Conservation (phyloP, 768 basidiomycete genomes). For the Amylocystis lapponica region DNA sequence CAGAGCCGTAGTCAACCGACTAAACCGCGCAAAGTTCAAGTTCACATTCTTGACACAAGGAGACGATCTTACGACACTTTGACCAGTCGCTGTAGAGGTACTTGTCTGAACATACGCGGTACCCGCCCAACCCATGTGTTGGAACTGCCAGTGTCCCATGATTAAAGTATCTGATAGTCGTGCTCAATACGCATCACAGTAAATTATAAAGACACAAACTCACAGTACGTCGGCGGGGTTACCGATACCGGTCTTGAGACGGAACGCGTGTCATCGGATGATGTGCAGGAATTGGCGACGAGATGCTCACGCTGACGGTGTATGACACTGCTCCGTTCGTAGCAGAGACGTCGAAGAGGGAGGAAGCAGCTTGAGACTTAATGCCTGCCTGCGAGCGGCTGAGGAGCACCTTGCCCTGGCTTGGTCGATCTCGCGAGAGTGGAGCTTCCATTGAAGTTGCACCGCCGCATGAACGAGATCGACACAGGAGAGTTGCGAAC, state of each 20-base stretch:
- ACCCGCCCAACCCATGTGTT: conserved; percentile 56
- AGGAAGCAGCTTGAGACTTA: conserved; percentile 2
- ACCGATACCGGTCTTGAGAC: conserved; percentile 42
- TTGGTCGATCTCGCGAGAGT: conserved; percentile 17
- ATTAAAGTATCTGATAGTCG: conserved; percentile 36
- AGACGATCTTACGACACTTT: conserved; percentile 21
- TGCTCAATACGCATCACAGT: too few species aligned
- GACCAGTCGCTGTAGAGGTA: conserved; percentile 33
- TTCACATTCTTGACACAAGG: conserved; percentile 8
- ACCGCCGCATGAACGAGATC: conserved; percentile 13
- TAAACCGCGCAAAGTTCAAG: too few species aligned
- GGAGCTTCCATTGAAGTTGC: conserved; percentile 16
- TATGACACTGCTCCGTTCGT: conserved; percentile 22
- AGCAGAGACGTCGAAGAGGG: conserved; percentile 6
- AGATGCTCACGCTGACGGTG: conserved; percentile 16
- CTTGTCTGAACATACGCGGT: conserved; percentile 36
- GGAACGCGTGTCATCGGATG: too few species aligned
- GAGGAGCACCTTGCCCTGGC: conserved; percentile 9
- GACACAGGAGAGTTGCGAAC: conserved; percentile 12
- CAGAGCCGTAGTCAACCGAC: conserved; percentile 49
- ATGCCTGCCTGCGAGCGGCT: neutral
- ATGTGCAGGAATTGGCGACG: too few species aligned
- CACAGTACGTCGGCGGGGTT: conserved; percentile 39
- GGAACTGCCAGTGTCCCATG: conserved; percentile 48
- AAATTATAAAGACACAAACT: too few species aligned